Percentiles rank a stretch among this genome's conserved stretches.
Conservation (phyloP, 805 yeast species). For the Sungouiella blattae region DNA sequence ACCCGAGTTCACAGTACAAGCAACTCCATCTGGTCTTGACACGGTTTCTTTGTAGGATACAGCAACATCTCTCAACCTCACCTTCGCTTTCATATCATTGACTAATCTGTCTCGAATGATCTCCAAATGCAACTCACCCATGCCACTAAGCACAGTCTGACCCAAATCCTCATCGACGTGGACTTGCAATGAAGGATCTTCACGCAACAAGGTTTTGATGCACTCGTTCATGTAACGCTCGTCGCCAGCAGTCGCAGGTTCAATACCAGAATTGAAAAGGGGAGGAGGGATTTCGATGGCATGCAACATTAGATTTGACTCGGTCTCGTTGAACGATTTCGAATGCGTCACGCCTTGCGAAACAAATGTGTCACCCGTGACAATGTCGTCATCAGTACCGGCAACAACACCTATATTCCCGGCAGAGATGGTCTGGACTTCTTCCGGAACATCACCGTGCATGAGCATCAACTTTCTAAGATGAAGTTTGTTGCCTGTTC, state of each 20-base stretch:
- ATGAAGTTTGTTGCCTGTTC: constrained; percentile 63
- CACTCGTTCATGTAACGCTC: constrained; percentile 69
- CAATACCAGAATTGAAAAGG: constrained; percentile 80
- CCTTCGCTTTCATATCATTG: constrained; percentile 79
- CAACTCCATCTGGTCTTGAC: constrained; percentile 18
- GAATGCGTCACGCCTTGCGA: constrained; percentile 48
- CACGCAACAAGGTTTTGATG: constrained; percentile 62
- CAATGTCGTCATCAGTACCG: constrained; percentile 62
- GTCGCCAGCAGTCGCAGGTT: constrained; percentile 82
- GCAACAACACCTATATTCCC: constrained; percentile 94
- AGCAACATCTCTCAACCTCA: constrained; percentile 76
- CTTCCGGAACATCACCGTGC: constrained; percentile 86
- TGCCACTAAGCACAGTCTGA: constrained; percentile 85
- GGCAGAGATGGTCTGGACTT: constrained; percentile 55
- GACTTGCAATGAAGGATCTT: constrained; percentile 84
- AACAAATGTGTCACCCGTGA: constrained; percentile 89
- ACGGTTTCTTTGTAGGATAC: constrained; percentile 84
- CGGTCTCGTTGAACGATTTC: constrained; percentile 40
- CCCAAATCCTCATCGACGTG: constrained; percentile 79
- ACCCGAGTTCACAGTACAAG: constrained; percentile 13
- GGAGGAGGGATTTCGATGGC: constrained; percentile 91
- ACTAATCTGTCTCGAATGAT: constrained; percentile 76
- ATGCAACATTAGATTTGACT: constrained; percentile 47
- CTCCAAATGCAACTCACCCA: constrained; percentile 96
- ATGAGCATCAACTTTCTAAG: constrained; percentile 69